Conservation (phyloP, 2,329 filamentous ascomycete species). For the Ophiocordyceps sinensis region DNA sequence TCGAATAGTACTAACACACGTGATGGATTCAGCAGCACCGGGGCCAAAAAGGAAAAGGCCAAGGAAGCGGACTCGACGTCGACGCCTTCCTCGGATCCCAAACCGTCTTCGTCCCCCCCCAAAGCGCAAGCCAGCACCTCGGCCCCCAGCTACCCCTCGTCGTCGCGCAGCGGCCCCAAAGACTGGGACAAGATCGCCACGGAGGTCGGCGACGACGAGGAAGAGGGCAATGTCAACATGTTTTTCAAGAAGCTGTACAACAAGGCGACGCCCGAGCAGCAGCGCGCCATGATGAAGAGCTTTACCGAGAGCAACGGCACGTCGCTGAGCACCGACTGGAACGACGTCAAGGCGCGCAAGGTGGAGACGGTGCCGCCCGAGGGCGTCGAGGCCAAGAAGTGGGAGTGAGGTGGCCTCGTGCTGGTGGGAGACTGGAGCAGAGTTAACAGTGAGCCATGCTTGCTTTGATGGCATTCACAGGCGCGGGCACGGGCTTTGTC, state of each 20-base stretch:
- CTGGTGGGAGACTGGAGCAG: not conserved
- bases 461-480: too few species aligned
- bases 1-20: too few species aligned
- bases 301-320: conserved; percentile 91
- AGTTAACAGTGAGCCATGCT: too few species aligned
- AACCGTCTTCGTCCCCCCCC: too few species aligned
- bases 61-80: too few species aligned
- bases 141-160: conserved; percentile 64
- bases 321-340: conserved; percentile 82
- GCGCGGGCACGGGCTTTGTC: too few species aligned
- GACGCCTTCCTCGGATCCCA: too few species aligned
- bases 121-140: not conserved
- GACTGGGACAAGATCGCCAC: conserved; percentile 73
- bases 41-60: too few species aligned
- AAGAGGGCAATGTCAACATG: conserved; percentile 49
- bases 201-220: conserved; percentile 41
- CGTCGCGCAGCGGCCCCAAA: conserved; percentile 68
- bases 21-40: too few species aligned
- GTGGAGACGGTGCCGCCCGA: conserved; percentile 65
- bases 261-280: conserved; percentile 60
- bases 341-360: conserved; percentile 56
- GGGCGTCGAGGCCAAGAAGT: conserved; percentile 64
- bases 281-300: conserved; percentile 95
- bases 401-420: conserved; percentile 24
- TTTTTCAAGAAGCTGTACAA: conserved; percentile 92